phyloP scores from a whole-genome alignment of 2,329 filamentous ascomycete genomes.

The Aspergillus quadrilineatus region DNA sequence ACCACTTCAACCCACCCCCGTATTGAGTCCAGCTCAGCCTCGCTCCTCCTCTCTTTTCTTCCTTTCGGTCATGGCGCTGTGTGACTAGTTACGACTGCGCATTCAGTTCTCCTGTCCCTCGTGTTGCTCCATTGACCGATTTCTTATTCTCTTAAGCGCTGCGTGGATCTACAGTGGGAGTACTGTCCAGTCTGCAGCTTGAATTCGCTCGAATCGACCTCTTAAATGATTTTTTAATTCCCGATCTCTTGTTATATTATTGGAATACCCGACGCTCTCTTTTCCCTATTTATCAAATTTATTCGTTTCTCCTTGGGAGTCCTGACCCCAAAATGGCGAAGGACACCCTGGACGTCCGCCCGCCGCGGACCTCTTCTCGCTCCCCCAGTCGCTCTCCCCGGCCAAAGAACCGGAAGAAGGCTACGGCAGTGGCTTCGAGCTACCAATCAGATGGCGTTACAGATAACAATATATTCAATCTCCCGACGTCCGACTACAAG shows the following conservation, averaged over 20 bases:
- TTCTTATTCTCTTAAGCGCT: slow-evolving; percentile 5
- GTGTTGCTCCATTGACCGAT: slow-evolving; percentile 7
- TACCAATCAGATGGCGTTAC: slow-evolving; percentile 58
- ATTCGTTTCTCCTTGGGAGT: slow-evolving; percentile 4
- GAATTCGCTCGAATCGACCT: slow-evolving; percentile 9
- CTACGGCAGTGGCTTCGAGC: slow-evolving; percentile 32
- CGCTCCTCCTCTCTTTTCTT: slow-evolving; percentile 19
- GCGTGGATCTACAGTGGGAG: slow-evolving; percentile 17
- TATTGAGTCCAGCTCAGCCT: slow-evolving; percentile 16
- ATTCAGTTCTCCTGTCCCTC: slow-evolving; percentile 37
- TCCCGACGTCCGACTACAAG: slow-evolving; percentile 81
- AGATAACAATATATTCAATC: slow-evolving; percentile 88
- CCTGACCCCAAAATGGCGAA: slow-evolving; percentile 29
- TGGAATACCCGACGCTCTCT: slow-evolving; percentile 16
- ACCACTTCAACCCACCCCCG: slow-evolving; percentile 3
- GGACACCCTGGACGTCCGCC: slow-evolving; percentile 38
- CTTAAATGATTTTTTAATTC: slow-evolving; percentile 10
- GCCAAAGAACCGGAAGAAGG: slow-evolving; percentile 37
- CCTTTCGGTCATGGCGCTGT: slow-evolving; percentile 36
- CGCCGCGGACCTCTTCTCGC: slow-evolving; percentile 34
- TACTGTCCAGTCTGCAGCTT: slow-evolving; percentile 13
- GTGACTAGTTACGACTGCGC: slow-evolving; percentile 26
- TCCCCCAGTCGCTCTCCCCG: slow-evolving; percentile 42
- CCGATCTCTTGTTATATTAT: slow-evolving; percentile 5
- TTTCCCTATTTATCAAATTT: slow-evolving; percentile 15